Percentiles rank a stretch among this genome's conserved stretches.
phyloP scores from a whole-genome alignment of 2,329 filamentous ascomycete species.

The Trichoderma harzianum region DNA sequence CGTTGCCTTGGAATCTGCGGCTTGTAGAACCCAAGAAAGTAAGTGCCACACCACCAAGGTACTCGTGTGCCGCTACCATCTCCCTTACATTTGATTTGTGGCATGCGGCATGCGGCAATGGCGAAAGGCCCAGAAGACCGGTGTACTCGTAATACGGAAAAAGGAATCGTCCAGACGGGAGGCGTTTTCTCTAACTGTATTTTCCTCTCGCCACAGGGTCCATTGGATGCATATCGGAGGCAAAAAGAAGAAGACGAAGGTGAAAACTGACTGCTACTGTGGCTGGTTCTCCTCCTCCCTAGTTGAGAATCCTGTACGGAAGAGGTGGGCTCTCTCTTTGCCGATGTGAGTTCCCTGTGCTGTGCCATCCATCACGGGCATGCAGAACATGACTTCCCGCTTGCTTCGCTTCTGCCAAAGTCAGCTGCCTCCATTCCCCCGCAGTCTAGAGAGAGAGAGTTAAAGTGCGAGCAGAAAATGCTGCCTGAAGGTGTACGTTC shows the following conservation, averaged over 20 bases:
- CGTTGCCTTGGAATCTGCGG: conserved; percentile 5
- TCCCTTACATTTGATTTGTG: conserved; percentile 1
- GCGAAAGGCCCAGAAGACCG: not conserved
- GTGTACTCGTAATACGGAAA: not conserved
- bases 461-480: not conserved
- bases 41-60: conserved; percentile 14
- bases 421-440: conserved; percentile 14
- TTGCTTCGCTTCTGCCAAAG: not conserved
- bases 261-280: not conserved
- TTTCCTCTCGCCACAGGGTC: conserved; percentile 11
- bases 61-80: not conserved
- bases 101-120: not conserved
- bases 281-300: not conserved
- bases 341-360: not conserved
- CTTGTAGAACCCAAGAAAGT: not conserved
- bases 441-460: not conserved
- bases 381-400: conserved; percentile 1
- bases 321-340: not conserved
- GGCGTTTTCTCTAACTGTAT: not conserved
- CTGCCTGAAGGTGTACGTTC: not conserved
- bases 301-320: not conserved
- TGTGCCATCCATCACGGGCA: conserved; percentile 1
- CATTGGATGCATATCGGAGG: not conserved
- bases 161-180: conserved; percentile 4
- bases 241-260: not conserved